A percentile compares a stretch with the other conserved stretches of the same genome.
phyloP scores from a whole-genome alignment of 768 basidiomycete genomes.

The Rhodotorula graminis region DNA sequence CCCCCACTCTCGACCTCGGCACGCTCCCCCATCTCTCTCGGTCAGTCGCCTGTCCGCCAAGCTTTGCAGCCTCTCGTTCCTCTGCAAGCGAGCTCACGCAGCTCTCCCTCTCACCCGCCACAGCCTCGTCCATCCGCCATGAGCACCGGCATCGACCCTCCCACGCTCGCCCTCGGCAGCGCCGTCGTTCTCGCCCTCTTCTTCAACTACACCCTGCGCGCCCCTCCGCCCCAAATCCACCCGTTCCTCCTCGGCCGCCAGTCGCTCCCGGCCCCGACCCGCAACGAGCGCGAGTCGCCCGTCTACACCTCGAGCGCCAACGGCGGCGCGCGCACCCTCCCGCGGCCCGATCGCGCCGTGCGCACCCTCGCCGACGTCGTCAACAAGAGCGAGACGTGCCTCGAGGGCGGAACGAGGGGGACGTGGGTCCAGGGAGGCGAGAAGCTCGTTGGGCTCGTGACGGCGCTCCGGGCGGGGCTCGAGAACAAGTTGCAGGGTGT shows the following conservation, averaged over 20 bases:
- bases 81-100: too few species aligned
- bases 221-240: conserved; percentile 31
- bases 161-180: conserved; percentile 11
- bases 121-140: too few species aligned
- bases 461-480: conserved; percentile 21
- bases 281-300: conserved; percentile 20
- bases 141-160: conserved; percentile 2
- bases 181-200: conserved; percentile 14
- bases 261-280: neutral
- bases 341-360: conserved; percentile 17
- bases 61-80: too few species aligned
- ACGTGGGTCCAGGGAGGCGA: conserved; percentile 33
- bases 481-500: neutral
- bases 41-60: too few species aligned
- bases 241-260: conserved; percentile 38
- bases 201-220: conserved; percentile 1
- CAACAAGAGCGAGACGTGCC: neutral
- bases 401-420: conserved; percentile 23
- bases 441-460: conserved; percentile 13
- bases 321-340: neutral
- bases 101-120: too few species aligned
- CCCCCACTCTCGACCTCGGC: too few species aligned
- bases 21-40: too few species aligned
- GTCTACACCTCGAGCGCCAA: conserved; percentile 17
- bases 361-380: conserved; percentile 18